Conservation (phyloP, 2,329 filamentous ascomycete species). For the Sporothrix pseudoabietina region DNA sequence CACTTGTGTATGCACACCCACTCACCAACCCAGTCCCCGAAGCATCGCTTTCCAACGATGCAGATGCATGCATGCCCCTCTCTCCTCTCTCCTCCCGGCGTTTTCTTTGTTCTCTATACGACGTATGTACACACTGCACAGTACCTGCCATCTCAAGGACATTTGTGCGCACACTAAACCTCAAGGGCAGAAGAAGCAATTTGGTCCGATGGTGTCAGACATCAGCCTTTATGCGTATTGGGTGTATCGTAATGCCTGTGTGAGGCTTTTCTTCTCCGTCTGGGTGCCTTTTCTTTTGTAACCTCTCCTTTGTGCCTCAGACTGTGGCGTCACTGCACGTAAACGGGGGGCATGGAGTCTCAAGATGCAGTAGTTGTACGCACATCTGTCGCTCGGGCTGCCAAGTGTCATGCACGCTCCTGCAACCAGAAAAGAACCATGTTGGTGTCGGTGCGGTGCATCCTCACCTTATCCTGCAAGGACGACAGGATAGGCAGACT, state of each 20-base stretch:
- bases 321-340: background rate
- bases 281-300: background rate
- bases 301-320: background rate
- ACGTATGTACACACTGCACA: too few relatives aligned
- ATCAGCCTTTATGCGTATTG: background rate
- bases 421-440: background rate
- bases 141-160: background rate
- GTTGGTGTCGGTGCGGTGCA: background rate
- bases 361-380: background rate
- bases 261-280: background rate
- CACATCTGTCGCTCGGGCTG: background rate
- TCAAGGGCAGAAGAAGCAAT: slow-evolving; percentile 9
- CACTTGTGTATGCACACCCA: background rate
- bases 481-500: background rate
- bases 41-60: background rate
- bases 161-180: background rate
- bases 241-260: background rate
- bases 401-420: background rate
- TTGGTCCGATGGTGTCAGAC: slow-evolving; percentile 12
- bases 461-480: background rate
- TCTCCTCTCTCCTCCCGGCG: background rate
- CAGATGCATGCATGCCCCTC: background rate
- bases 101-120: background rate
- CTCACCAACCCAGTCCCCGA: background rate
- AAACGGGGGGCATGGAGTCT: background rate